Percentiles rank a stretch among this genome's conserved stretches.
Evolutionary conservation across 352 stramenopile species (phyloP).

Genomic region (Globisporangium emineosum): DNA sequence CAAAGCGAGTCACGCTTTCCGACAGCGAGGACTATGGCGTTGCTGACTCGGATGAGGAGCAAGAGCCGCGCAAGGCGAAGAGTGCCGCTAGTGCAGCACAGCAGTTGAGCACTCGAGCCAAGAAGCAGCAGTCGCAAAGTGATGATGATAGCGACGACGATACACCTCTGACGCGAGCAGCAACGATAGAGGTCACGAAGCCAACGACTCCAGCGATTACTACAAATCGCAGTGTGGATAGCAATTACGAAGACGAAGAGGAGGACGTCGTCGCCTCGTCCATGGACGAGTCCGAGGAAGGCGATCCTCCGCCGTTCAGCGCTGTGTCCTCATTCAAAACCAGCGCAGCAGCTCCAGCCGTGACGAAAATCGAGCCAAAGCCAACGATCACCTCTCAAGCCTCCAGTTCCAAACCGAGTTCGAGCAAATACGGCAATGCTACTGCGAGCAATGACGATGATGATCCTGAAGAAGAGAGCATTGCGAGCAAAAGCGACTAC

Average conservation of each 20-base stretch:
- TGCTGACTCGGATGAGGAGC: not conserved
- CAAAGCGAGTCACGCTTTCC: conserved; percentile 7
- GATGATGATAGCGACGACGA: conserved; percentile 6
- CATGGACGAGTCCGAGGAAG: conserved; percentile 18
- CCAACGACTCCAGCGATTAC: not conserved
- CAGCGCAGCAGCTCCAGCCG: not conserved
- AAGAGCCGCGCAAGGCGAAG: not conserved
- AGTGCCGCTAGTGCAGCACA: not conserved
- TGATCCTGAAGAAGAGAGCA: conserved; percentile 21
- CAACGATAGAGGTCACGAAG: not conserved
- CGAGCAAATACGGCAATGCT: not conserved
- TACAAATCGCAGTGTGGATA: conserved; percentile 6
- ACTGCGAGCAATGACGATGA: conserved; percentile 19
- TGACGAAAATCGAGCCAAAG: not conserved
- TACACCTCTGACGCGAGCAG: not conserved
- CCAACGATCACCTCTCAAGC: not conserved
- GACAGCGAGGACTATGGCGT: conserved; percentile 14
- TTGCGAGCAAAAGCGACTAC: conserved; percentile 34
- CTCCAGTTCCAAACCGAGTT: not conserved
- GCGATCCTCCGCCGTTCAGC: conserved; percentile 15
- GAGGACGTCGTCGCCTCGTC: conserved; percentile 16
- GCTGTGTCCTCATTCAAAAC: not conserved
- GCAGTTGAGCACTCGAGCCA: not conserved
- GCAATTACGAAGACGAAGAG: conserved; percentile 12
- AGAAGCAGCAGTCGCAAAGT: conserved; percentile 9